Base-by-base conservation (phyloP, 805 yeast genomes). In the Saccharomycodes ludwigii region DNA sequence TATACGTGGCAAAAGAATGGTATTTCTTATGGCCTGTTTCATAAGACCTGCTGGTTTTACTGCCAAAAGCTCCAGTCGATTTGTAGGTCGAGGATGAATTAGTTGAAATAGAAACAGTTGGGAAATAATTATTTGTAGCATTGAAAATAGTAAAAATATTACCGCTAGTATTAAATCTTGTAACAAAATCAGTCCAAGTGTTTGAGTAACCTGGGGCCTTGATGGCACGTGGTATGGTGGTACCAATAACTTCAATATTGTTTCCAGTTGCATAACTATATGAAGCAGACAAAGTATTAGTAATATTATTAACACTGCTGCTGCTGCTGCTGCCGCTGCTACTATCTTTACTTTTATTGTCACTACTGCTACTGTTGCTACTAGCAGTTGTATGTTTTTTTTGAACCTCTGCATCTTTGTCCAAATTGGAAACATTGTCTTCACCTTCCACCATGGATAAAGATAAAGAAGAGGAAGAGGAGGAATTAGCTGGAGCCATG, bases 221-320 rank as follows among this genome's bases (percentile, higher is more conserved):
- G 2, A 50, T 47, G 2, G 76, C 76, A 31, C 63, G 54, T 8
- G 80, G 80, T 25, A 73, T 42, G 8, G 58, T 37, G 8, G 45
- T 34, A 4, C 51, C 29, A 26, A 74, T 63, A 5, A 51, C 61
- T 35, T 70, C 74, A 27, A 73, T 62, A 39, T 71, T 52, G 27
- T 51, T 58, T 4, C 49, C 50, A 23, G 38, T 38, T 5, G 65
- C 45, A 18, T n/a, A n/a, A n/a, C n/a, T n/a, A n/a, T n/a, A n/a
- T n/a, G 6, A 20, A n/a, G 11, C 20, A 21, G 7, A n/a, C n/a
- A n/a, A n/a, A n/a, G n/a, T n/a, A n/a, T n/a, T n/a, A n/a, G n/a
- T n/a, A n/a, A n/a, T n/a, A n/a, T n/a, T n/a, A n/a, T n/a, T n/a
- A n/a, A n/a, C n/a, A n/a, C n/a, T n/a, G n/a, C n/a, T n/a, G n/a